Evolutionary conservation across 1,284 basidiomycete genomes (phyloP), one percentile per base, ranked within the genome.

Genomic region (Moesziomyces sp.): DNA sequence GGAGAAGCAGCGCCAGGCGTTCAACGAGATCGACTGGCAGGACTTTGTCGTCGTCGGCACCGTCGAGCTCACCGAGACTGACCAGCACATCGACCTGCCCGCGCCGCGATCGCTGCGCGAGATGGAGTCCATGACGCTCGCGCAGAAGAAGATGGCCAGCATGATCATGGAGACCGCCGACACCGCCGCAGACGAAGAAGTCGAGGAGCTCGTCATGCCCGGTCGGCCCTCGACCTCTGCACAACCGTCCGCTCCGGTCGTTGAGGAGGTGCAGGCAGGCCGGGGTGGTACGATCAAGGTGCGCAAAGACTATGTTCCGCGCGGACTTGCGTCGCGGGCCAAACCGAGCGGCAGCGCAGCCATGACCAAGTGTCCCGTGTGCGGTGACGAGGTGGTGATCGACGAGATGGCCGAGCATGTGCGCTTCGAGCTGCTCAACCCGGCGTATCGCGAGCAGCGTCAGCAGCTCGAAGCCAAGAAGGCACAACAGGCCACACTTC

Each of bases 1-100:
- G 72, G 94, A 98, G 84, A 66, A 68, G 52, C 70, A 80, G 46
- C 65, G 72, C 14, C 75, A 74, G 40, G 71, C 76, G 13, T 83
- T 97, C 82, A 92, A 93, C 49, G 93, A 95, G 83, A 98, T 99
- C 81, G 97, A 99, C 84, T 99, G 97, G 97, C 94, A 99, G 82
- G 97, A 99, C 85, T 99, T 98, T 86, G 93, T 95, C 53, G 93
- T 97, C 64, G 97, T 98, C 18, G 94, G 97, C 83, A 99, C 96
- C 21, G 97, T 99, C 77, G 97, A 99, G 85, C 97, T 99, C 81
- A 99, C 97, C 11, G 90, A 91, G 52, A 91, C 91, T 5, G 97
- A 99, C 84, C 81, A 77, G 35, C 79, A 84, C 46, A 90, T 94
- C 28, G 94, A 98, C 80, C 87, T 99, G 26, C 97, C 97, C 11